Evolutionary conservation across 306 rosid species (phyloP), one percentile per base, ranked within the genome.

Genomic region (Quercus mongolica): DNA sequence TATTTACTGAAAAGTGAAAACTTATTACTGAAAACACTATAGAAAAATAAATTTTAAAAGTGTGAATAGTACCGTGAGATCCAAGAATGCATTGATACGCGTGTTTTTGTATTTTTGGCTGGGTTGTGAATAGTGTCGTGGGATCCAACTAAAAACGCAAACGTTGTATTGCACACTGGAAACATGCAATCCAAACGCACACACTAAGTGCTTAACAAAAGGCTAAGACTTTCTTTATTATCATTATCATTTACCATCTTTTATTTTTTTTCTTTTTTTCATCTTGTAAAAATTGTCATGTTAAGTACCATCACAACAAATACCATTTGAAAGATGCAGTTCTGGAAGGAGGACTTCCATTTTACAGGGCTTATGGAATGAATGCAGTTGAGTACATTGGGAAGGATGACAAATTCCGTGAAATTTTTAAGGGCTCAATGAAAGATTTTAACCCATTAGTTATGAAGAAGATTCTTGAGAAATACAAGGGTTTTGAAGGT

Each of bases 331-430:
- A 65, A 46, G 84, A 83, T 30, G 84, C 72, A 71, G 72, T 76
- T 79, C 20, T 75, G 75, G 83, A 71, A 56, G 76, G 87, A 62
- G 79, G 71, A 12, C 38, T 71, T 56, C 84, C 87, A 56, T 79
- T 61, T 73, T 10, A 56, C 31, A 49, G 9, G 62, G 82, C 62
- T 41, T 54, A 76, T 46, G 82, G 84, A 33, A 72, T 30, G 84
- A 25, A 35, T 11, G 1, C 23, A 71, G 65, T 63, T 9, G 84
- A 71, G 30, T 76, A 63, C 55, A 19, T 41, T 4, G 33, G 73
- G 5, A 84, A 57, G 28, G 87, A 80, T 31, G 81, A 15, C 4
- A 76, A 69, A 72, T 33, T 57, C 62, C 44, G 56, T 17, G 81
- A 73, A 51, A 6, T 55, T 51, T 76, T 84, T 68, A 4, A 12